Percentiles rank a stretch among this genome's conserved stretches.
These are phyloP conservation scores for Biscutella laevigata DNA, from an alignment of 441 rosid genomes.

Conservation along the genomic window DNA sequence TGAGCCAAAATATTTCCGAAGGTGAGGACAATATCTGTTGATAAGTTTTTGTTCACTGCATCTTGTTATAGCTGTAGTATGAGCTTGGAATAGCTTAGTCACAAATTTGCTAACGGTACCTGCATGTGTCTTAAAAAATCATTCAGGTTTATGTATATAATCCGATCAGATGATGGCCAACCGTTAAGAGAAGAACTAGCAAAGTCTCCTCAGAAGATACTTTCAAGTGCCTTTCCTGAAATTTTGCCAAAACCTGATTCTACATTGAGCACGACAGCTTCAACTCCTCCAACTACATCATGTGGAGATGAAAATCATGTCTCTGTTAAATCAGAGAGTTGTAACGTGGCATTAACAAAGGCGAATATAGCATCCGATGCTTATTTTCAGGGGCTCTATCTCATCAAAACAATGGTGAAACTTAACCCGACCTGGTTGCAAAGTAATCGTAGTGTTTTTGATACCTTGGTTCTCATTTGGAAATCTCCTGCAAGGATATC, in stretches of 20 bases:
- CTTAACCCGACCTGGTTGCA: conserved; percentile 92
- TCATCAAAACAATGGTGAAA: conserved; percentile 88
- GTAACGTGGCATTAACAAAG: conserved; percentile 34
- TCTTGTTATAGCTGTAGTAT: conserved; percentile 2
- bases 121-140: conserved; percentile 9
- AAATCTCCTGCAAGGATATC: conserved; percentile 87
- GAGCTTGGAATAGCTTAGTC: conserved; percentile 14
- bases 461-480: conserved; percentile 89
- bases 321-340: conserved; percentile 48
- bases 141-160: conserved; percentile 93
- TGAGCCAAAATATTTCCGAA: conserved; percentile 88
- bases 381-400: conserved; percentile 95
- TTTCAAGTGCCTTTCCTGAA: conserved; percentile 82
- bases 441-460: conserved; percentile 76
- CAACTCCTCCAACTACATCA: conserved; percentile 56
- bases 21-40: conserved; percentile 46
- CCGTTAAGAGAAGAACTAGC: conserved; percentile 95
- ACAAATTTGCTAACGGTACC: conserved; percentile 8
- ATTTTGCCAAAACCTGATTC: conserved; percentile 48
- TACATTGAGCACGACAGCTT: conserved; percentile 20
- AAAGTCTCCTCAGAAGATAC: conserved; percentile 86
- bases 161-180: conserved; percentile 94
- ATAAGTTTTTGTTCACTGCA: background rate
- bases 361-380: conserved; percentile 56
- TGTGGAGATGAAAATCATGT: conserved; percentile 58